Percentiles rank a stretch among this genome's conserved stretches.
Conservation (phyloP, 2,329 filamentous ascomycete genomes). For the Venturia effusa region DNA sequence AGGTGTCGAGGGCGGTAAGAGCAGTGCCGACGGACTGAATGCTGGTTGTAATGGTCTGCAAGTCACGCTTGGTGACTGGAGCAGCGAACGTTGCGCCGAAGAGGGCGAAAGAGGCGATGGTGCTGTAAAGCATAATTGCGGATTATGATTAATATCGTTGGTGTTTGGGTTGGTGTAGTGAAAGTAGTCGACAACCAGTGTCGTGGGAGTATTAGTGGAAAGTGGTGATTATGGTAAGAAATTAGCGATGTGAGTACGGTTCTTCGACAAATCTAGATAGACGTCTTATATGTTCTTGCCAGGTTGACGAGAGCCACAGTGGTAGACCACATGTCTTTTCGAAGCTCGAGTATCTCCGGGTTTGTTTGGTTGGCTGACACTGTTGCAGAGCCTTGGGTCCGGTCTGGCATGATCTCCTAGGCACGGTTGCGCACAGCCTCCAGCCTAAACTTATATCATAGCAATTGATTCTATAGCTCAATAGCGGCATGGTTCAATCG, state of each 20-base stretch:
- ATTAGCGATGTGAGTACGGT: not conserved
- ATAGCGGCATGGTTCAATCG: not conserved
- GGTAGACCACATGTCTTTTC: not conserved
- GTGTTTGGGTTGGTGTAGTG: not conserved
- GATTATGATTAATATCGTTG: not conserved
- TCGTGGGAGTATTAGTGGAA: not conserved
- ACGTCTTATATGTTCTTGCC: not conserved
- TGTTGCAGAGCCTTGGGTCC: not conserved
- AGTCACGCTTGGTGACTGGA: slow-evolving; percentile 4
- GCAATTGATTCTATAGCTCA: not conserved
- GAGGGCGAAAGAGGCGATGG: slow-evolving; percentile 4
- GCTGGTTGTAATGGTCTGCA: not conserved
- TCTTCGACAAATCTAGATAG: not conserved
- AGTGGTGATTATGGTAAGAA: not conserved
- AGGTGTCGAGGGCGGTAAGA: not conserved
- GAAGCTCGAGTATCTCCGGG: not conserved
- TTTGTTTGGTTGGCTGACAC: not conserved
- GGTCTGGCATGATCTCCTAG: not conserved
- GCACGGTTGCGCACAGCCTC: not conserved
- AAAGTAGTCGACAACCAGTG: not conserved
- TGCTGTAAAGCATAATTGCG: slow-evolving; percentile 3
- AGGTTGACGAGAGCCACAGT: not conserved
- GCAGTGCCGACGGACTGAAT: not conserved
- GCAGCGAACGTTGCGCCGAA: not conserved
- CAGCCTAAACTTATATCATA: not conserved